Evolutionary conservation across 192 early-diverging fungal genomes (phyloP), one percentile per base, ranked within the genome.

Genomic region (Coemansia sp.): DNA sequence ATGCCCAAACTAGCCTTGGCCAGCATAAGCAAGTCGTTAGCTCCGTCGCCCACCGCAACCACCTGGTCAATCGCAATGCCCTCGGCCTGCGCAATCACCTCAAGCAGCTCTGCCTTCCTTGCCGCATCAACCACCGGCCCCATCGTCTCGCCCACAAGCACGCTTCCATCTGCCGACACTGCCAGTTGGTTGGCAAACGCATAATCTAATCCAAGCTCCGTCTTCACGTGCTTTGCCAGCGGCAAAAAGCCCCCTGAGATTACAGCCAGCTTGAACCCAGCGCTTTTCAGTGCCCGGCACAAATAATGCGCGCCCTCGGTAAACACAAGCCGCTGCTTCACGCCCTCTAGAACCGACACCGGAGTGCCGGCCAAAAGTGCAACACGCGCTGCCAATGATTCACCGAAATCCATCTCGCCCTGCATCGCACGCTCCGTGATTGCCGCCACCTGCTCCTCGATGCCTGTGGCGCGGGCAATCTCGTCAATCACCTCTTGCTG

Each of bases 401-500:
- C 94, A 58, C 92, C 92, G 67, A 99, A 99, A 62, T 97, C 97
- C 58, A 99, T 91, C 69, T 98, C 97, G 51, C 97, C 97, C 71
- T 93, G 93, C 95, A 96, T 98, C 1, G 96, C 96, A 35, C 87
- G 76, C 78, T 97, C 95, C 3, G 97, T 99, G 58, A 99, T 98
- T 55, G 80, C 86, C 4, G 97, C 87, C 17, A 99, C 94, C 69
- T 95, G 73, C 17, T 91, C 86, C 35, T 95, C 92, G 45, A 99
- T 93, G 49, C 95, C 95, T 11, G 93, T 88, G 65, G 91, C 82
- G 25, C 89, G 82, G 4, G 95, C 97, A 82, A 99, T 94, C 83
- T 99, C 97, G 75, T 99, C 97, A 85, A 99, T 99, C 24, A 98
- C 95, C 62, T 99, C 97, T 76, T 99, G 97, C 76, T 93, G 90